A percentile compares a stretch with the other conserved stretches of the same genome.
phyloP scores from a whole-genome alignment of 2,329 filamentous ascomycete species.

The Ceratocystis cubensis region DNA sequence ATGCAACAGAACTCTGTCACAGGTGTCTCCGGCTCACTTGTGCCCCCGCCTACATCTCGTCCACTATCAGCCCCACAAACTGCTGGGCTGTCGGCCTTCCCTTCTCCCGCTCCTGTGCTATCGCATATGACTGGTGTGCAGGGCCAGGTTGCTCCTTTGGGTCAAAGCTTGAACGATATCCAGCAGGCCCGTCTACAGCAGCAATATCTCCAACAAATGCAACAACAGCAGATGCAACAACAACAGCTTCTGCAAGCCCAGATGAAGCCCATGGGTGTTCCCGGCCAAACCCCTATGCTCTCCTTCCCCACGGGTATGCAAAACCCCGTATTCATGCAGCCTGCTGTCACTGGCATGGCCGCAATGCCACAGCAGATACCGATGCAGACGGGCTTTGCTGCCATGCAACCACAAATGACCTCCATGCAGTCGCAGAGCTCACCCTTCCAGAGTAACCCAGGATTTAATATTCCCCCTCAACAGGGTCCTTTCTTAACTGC shows the following conservation, averaged over 20 bases:
- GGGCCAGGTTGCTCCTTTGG: conserved; percentile 53
- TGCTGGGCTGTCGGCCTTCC: conserved; percentile 58
- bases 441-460: conserved; percentile 23
- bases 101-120: conserved; percentile 57
- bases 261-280: conserved; percentile 29
- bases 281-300: conserved; percentile 27
- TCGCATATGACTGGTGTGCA: conserved; percentile 71
- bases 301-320: conserved; percentile 29
- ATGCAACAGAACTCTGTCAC: conserved; percentile 27
- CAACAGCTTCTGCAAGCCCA: conserved; percentile 31
- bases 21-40: conserved; percentile 32
- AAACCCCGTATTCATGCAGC: conserved; percentile 33
- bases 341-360: conserved; percentile 36
- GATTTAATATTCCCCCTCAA: conserved; percentile 22
- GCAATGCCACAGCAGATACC: conserved; percentile 30
- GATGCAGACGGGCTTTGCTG: conserved; percentile 32
- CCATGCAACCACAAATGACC: conserved; percentile 50
- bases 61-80: conserved; percentile 81
- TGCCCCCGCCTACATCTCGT: conserved; percentile 64
- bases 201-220: conserved; percentile 40
- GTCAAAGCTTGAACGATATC: conserved; percentile 66
- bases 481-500: conserved; percentile 18
- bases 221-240: conserved; percentile 31
- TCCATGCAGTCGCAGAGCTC: conserved; percentile 40
- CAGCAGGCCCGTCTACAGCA: conserved; percentile 54